Conservation (phyloP, 176 grass and related monocot species). For the Oryza brachyantha region DNA sequence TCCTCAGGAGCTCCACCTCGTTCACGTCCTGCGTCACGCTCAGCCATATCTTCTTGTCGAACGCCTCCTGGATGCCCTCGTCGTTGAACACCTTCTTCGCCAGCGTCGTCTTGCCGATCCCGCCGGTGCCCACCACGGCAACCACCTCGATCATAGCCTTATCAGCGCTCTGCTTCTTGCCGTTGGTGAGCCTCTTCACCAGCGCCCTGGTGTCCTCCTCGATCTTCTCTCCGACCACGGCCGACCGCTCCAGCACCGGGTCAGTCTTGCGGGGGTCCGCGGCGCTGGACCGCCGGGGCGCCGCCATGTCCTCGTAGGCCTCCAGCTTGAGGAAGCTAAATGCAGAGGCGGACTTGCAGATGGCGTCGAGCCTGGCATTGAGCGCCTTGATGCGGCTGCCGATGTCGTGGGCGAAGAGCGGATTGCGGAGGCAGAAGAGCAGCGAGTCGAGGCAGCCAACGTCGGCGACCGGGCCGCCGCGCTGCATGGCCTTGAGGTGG, state of each 20-base stretch:
- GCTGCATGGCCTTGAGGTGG: conserved; percentile 16
- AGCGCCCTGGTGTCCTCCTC: conserved; percentile 11
- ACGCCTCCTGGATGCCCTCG: background rate
- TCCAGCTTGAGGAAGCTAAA: conserved; percentile 10
- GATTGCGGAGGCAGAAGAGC: background rate
- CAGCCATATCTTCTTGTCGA: conserved; percentile 19
- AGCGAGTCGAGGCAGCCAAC: background rate
- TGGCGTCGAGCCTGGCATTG: background rate
- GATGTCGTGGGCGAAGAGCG: background rate
- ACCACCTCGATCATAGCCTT: background rate
- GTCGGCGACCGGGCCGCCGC: fast-evolving
- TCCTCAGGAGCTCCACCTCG: background rate
- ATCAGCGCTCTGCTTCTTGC: no score
- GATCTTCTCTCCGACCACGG: conserved; percentile 9
- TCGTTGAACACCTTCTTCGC: conserved; percentile 26
- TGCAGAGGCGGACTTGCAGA: background rate
- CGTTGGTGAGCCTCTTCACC: background rate
- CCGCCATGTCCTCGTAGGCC: background rate
- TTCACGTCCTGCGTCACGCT: conserved; percentile 7
- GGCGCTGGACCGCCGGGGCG: no score
- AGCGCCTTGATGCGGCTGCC: conserved; percentile 9
- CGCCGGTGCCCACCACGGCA: conserved; percentile 22
- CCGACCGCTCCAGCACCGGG: background rate
- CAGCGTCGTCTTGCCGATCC: conserved; percentile 53
- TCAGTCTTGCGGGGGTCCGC: background rate